Evolutionary conservation across 2,329 filamentous ascomycete genomes (phyloP), one percentile per base, ranked within the genome.

Genomic region (Penicillium digitatum): DNA sequence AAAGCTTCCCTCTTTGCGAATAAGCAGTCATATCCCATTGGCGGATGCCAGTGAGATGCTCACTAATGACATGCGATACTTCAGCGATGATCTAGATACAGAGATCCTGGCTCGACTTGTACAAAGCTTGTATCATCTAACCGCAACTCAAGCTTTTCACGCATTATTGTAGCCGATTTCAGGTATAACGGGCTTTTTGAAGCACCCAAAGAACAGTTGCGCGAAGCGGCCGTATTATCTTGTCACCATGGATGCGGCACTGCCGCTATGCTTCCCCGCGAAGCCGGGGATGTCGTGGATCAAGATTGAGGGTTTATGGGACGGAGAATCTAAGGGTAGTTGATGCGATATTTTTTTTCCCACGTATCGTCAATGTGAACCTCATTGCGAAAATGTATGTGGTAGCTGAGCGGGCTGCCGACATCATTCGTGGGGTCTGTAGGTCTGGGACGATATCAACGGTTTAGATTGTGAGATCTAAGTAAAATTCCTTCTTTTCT

Each of bases 331-430:
- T 75, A 45, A 64, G 72, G 2, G 62, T 74, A 7, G 67, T 70
- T 8, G 72, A 75, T 60, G 71, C 72, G 4, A 73, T 69, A 60
- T 53, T 73, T 9, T 53, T 73, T 9, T 67, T 74, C 11, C 72
- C 72, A 0, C 57, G 75, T 12, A 62, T 74, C 27, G 66, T 70
- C 4, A 63, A 67, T 29, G 73, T 69, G 4, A 73, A 76, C 58
- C 67, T 73, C 5, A 65, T 72, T 56, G 63, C 67, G 3, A 71
- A 69, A 5, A 62, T 77, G 20, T 78, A 72, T 66, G 68, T 69
- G 0, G 63, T 73, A 3, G 72, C 69, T 0, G 72, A 72, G 55
- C 67, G 67, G 55, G 72, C 65, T 9, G 66, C 67, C 1, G 69
- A 74, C 59, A 48, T 69, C 11, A 67, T 69, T 52, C 46, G 54